These are phyloP conservation scores for Limnanthes douglasii DNA, from an alignment of 345 rosid species.

Conservation along the genomic window DNA sequence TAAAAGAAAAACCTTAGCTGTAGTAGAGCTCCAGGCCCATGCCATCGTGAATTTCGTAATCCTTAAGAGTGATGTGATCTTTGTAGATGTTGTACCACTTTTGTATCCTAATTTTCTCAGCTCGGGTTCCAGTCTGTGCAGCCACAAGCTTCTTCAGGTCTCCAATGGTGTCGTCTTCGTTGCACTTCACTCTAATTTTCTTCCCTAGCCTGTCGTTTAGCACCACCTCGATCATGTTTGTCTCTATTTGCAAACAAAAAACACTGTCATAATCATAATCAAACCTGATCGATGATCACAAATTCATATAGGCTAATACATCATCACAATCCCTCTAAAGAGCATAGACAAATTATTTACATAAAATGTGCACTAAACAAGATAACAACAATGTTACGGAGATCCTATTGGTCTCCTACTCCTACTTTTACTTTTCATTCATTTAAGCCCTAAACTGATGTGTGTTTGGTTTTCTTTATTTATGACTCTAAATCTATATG, in stretches of 20 bases:
- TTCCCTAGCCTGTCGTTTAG: slow-evolving; percentile 61
- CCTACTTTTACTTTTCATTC: too few species aligned
- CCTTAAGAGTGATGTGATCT: slow-evolving; percentile 66
- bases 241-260: background rate
- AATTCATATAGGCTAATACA: too few species aligned
- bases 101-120: slow-evolving; percentile 30
- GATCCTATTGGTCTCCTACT: too few species aligned
- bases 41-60: slow-evolving; percentile 69
- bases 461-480: too few species aligned
- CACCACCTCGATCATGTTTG: slow-evolving; percentile 66
- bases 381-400: too few species aligned
- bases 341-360: too few species aligned
- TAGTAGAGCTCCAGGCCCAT: slow-evolving; percentile 77
- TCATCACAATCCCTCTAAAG: too few species aligned
- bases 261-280: too few species aligned
- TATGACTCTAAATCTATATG: too few species aligned
- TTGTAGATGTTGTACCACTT: slow-evolving; percentile 46
- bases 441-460: too few species aligned
- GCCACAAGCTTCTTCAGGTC: slow-evolving; percentile 78
- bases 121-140: slow-evolving; percentile 44
- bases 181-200: slow-evolving; percentile 72
- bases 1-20: slow-evolving; percentile 28
- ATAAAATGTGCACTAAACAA: too few species aligned
- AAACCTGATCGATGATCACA: too few species aligned
- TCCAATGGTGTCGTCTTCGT: slow-evolving; percentile 70